Evolutionary conservation across 495 filamentous ascomycete genomes (phyloP).

Genomic region (Hypoxylon rickii): DNA sequence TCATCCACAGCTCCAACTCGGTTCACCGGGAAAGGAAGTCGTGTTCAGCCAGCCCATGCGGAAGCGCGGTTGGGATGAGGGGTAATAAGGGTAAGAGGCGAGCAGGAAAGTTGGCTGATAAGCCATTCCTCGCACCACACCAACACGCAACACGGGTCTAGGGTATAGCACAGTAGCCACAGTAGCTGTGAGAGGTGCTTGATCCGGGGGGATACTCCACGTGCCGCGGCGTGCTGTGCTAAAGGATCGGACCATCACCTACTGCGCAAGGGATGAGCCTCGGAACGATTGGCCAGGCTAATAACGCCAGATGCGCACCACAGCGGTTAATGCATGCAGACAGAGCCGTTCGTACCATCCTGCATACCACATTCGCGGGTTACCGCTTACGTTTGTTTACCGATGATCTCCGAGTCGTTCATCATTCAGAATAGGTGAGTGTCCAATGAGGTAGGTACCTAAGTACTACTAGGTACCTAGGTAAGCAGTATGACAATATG

Average conservation of each 20-base stretch:
- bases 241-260: slow-evolving; percentile 20
- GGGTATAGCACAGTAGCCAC: no score
- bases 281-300: slow-evolving; percentile 18
- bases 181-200: slow-evolving; percentile 21
- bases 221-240: slow-evolving; percentile 15
- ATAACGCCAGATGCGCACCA: slow-evolving; percentile 16
- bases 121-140: slow-evolving; percentile 27
- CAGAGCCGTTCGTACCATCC: no score
- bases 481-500: no score
- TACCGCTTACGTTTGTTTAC: slow-evolving; percentile 4
- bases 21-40: no score
- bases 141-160: slow-evolving; percentile 15
- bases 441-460: background rate
- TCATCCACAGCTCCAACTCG: background rate
- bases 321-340: slow-evolving; percentile 23
- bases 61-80: slow-evolving; percentile 33
- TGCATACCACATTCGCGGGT: slow-evolving; percentile 3
- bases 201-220: slow-evolving; percentile 10
- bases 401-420: slow-evolving; percentile 12
- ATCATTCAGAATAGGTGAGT: background rate
- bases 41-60: slow-evolving; percentile 20
- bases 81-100: slow-evolving; percentile 23
- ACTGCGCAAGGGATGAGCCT: slow-evolving; percentile 12
- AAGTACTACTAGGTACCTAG: slow-evolving; percentile 3
- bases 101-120: slow-evolving; percentile 19